Evolutionary conservation across 805 yeast genomes (phyloP), one percentile per base, ranked within the genome.

Genomic region (Starmerella stellata): DNA sequence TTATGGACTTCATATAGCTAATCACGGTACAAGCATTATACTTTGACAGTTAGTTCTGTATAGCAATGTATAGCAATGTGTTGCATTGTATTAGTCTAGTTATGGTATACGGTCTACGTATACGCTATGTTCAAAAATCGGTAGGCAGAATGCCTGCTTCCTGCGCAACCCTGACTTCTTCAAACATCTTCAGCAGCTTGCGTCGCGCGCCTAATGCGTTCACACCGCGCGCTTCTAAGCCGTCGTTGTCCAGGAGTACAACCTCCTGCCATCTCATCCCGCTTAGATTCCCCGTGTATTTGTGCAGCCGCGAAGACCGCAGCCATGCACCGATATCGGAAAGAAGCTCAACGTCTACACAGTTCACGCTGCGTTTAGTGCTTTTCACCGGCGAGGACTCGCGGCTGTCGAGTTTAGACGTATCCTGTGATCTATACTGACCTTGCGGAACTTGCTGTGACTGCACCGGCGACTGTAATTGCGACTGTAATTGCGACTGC

Each of bases 181-280:
- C 79, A 62, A 90, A 90, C 28, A 93, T 92, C 62, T 90, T 90
- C 51, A 90, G 62, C 56, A 90, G 68, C 61, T 90, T 90, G 41
- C 95, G 71, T 46, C 99, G 67, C 1, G 99, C 99, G 5, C 99
- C 99, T 47, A 90, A 66, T 0, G 98, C 95, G 47, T 74, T 70
- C 30, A 90, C 95, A 5, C 99, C 99, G 41, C 74, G 66, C 3
- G 65, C 66, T 47, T 76, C 82, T 51, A 90, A 65, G 41, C 73
- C 70, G 4, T 60, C 68, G 54, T 87, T 94, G 43, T 64, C 64
- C 46, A 79, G 63, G 46, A 71, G 70, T 42, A 90, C 69, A 62
- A 90, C 66, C 34, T 77, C 79, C 45, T 68, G 63, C 96, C 98
- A 90, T 20, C 69, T 65, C 46, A 76, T 64, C 44, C 72, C 74